These are phyloP conservation scores for Crepidotus variabilis DNA, from an alignment of 768 basidiomycete genomes.

Conservation along the genomic window DNA sequence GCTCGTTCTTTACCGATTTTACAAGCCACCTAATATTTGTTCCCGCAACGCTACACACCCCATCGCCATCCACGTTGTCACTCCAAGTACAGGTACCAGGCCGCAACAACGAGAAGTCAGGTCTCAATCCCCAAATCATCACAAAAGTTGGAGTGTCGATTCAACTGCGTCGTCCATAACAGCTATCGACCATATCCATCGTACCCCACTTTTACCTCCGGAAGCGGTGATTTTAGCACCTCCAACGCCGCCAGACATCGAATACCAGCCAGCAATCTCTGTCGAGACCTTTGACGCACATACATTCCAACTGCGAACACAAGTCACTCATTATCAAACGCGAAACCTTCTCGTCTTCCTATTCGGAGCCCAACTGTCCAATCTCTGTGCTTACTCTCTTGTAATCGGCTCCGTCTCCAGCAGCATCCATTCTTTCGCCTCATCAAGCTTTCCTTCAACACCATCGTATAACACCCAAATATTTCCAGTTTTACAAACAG, in stretches of 20 bases:
- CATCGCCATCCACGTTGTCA: background rate
- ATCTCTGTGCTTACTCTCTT: slow-evolving; percentile 14
- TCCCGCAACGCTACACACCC: background rate
- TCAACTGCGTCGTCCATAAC: slow-evolving; percentile 11
- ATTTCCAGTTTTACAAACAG: slow-evolving; percentile 5
- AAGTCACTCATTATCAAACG: slow-evolving; percentile 10
- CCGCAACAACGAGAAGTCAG: background rate
- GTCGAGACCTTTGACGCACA: background rate
- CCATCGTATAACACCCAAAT: background rate
- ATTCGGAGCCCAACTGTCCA: slow-evolving; percentile 13
- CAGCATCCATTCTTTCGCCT: background rate
- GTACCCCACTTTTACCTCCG: slow-evolving; percentile 3
- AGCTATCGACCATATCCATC: slow-evolving; percentile 3
- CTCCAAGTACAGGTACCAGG: background rate
- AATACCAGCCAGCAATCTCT: slow-evolving; percentile 2
- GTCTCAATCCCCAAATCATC: background rate
- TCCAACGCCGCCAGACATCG: slow-evolving; percentile 5
- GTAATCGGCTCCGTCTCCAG: slow-evolving; percentile 3
- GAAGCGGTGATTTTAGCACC: slow-evolving; percentile 4
- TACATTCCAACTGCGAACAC: slow-evolving; percentile 1
- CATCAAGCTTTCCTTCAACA: background rate
- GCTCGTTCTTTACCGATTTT: background rate
- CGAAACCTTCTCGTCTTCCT: slow-evolving; percentile 15
- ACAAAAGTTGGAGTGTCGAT: slow-evolving; percentile 9
- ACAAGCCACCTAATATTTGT: background rate